A percentile compares a stretch with the other conserved stretches of the same genome.
These are phyloP conservation scores for Sporothrix inflata DNA, from an alignment of 2,329 filamentous ascomycete genomes.

Conservation along the genomic window DNA sequence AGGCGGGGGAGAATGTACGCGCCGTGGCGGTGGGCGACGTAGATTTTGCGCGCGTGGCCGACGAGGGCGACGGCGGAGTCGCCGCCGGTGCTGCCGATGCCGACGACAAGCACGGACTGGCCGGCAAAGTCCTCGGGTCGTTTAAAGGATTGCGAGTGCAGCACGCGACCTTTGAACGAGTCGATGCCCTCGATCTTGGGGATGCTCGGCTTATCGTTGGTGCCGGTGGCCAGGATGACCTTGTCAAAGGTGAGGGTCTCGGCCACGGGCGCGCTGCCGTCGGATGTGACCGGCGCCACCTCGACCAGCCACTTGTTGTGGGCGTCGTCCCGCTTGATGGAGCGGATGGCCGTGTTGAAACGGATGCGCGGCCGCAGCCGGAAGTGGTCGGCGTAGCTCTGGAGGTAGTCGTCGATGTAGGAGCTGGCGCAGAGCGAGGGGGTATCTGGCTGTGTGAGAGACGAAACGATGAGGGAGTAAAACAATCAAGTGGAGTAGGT, in stretches of 20 bases:
- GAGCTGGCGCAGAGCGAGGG: constrained; percentile 2
- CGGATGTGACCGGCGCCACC: neutral
- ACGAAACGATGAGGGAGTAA: neutral
- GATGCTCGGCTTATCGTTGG: neutral
- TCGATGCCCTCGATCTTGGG: constrained; percentile 11
- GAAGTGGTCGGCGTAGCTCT: constrained; percentile 14
- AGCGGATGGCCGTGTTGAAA: neutral
- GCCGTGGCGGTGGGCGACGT: neutral
- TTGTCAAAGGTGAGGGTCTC: neutral
- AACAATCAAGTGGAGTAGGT: too few species aligned
- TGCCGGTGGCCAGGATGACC: neutral
- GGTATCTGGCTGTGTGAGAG: neutral
- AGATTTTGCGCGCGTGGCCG: neutral
- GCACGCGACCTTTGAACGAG: neutral
- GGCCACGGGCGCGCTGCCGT: neutral
- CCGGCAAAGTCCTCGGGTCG: neutral
- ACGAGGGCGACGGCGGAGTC: neutral
- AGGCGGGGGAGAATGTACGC: constrained; percentile 10
- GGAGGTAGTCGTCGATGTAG: constrained; percentile 14
- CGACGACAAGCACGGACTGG: constrained; percentile 9
- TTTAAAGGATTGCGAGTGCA: constrained; percentile 5
- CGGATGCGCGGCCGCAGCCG: neutral
- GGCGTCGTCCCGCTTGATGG: constrained; percentile 12
- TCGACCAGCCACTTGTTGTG: constrained; percentile 6
- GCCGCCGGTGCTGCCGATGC: neutral